phyloP scores from a whole-genome alignment of 169 alveolate species.

The Cryptosporidium ryanae region DNA sequence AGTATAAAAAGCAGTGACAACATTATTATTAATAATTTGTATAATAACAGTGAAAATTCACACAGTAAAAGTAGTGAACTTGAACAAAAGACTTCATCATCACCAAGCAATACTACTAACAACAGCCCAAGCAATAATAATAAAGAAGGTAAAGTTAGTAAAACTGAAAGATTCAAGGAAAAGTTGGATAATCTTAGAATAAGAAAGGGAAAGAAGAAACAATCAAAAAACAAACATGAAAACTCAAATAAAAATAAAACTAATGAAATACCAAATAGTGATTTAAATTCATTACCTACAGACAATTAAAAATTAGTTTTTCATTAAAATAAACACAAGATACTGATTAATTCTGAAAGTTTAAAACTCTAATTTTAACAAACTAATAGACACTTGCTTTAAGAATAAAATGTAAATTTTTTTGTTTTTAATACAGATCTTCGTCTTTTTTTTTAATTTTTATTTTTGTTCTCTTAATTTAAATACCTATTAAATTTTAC shows the following conservation, averaged over 20 bases:
- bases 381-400: too few species aligned
- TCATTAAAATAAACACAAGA: too few species aligned
- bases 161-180: constrained; percentile 45
- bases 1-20: neutral
- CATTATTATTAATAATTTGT: neutral
- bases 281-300: too few species aligned
- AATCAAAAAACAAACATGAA: neutral
- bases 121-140: neutral
- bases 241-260: neutral
- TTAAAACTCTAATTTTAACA: too few species aligned
- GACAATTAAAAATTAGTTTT: too few species aligned
- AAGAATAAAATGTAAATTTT: too few species aligned
- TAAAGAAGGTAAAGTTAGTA: constrained; percentile 19
- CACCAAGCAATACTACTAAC: neutral
- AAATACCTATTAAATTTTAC: too few species aligned
- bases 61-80: neutral
- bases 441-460: too few species aligned
- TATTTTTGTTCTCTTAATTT: too few species aligned
- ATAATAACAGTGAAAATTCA: neutral
- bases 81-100: neutral
- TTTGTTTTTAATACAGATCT: too few species aligned
- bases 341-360: too few species aligned
- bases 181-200: constrained; percentile 1
- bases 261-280: neutral
- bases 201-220: neutral